Percentiles rank a stretch among this genome's conserved stretches.
Conservation (phyloP, 352 stramenopile species). For the Hyaloperonospora arabidopsidis region DNA sequence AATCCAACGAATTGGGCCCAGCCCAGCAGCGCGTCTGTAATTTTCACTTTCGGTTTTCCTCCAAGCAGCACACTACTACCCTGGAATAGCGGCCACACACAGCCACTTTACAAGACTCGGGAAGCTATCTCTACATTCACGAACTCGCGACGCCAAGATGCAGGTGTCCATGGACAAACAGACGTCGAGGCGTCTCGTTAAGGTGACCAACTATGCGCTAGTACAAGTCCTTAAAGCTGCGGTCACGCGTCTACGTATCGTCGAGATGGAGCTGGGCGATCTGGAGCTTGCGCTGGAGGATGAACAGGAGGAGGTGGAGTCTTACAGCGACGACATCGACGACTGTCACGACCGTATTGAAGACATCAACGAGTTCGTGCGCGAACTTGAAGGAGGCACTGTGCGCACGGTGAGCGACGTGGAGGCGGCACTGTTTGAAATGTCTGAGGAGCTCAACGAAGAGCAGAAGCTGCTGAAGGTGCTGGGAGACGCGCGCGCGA, state of each 20-base stretch:
- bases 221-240: slow-evolving; percentile 34
- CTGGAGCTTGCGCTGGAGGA: slow-evolving; percentile 31
- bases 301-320: slow-evolving; percentile 33
- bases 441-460: slow-evolving; percentile 34
- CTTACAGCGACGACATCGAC: slow-evolving; percentile 37
- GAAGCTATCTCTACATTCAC: background rate
- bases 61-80: background rate
- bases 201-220: slow-evolving; percentile 37
- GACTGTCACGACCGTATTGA: slow-evolving; percentile 36
- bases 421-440: slow-evolving; percentile 23
- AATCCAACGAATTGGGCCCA: background rate
- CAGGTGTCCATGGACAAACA: slow-evolving; percentile 28
- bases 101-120: slow-evolving; percentile 3
- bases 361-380: slow-evolving; percentile 39
- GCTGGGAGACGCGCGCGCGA: slow-evolving; percentile 24
- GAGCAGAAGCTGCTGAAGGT: slow-evolving; percentile 35
- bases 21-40: slow-evolving; percentile 1
- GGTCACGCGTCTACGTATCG: slow-evolving; percentile 26
- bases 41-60: slow-evolving; percentile 21
- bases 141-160: slow-evolving; percentile 13
- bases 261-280: slow-evolving; percentile 31
- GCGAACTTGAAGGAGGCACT: slow-evolving; percentile 26
- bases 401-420: slow-evolving; percentile 31
- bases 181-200: slow-evolving; percentile 28
- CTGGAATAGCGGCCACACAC: no score